Percentiles rank a stretch among this genome's conserved stretches.
These are phyloP conservation scores for Diaporthe velutina DNA, from an alignment of 2,329 filamentous ascomycete genomes.

Conservation along the genomic window DNA sequence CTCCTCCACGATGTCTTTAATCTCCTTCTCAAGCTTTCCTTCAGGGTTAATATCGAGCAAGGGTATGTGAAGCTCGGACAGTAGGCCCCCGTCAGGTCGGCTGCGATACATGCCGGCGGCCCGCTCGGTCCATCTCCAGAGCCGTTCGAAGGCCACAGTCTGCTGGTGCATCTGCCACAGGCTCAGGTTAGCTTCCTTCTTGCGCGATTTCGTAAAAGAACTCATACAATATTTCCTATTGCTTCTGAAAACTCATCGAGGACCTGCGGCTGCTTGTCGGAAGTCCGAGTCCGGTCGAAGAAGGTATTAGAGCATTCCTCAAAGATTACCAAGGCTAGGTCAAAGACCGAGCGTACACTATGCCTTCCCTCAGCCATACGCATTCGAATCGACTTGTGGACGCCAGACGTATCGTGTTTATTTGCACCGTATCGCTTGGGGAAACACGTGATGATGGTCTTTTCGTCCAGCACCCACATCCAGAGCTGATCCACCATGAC, in stretches of 20 bases:
- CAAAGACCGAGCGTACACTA: background rate
- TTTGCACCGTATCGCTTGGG: background rate
- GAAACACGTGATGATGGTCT: background rate
- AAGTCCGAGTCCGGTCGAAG: background rate
- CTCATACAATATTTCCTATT: background rate
- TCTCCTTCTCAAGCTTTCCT: background rate
- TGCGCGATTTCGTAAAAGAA: accelerated
- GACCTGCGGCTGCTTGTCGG: background rate
- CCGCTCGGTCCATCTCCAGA: constrained; percentile 9
- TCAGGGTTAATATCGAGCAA: background rate
- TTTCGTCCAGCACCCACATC: background rate
- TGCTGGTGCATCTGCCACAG: background rate
- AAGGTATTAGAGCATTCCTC: constrained; percentile 8
- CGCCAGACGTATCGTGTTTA: background rate
- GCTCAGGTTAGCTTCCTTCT: background rate
- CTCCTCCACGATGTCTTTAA: background rate
- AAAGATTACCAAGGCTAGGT: background rate
- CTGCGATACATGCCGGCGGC: background rate
- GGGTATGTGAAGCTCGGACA: background rate
- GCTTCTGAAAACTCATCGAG: constrained; percentile 1
- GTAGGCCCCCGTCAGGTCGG: background rate
- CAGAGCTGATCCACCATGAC: background rate
- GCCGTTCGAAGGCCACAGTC: background rate
- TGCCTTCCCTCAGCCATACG: background rate
- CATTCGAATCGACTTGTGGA: background rate